A percentile compares a stretch with the other conserved stretches of the same genome.
Evolutionary conservation across 192 early-diverging fungal species (phyloP).

Genomic region (Coemansia pectinata): DNA sequence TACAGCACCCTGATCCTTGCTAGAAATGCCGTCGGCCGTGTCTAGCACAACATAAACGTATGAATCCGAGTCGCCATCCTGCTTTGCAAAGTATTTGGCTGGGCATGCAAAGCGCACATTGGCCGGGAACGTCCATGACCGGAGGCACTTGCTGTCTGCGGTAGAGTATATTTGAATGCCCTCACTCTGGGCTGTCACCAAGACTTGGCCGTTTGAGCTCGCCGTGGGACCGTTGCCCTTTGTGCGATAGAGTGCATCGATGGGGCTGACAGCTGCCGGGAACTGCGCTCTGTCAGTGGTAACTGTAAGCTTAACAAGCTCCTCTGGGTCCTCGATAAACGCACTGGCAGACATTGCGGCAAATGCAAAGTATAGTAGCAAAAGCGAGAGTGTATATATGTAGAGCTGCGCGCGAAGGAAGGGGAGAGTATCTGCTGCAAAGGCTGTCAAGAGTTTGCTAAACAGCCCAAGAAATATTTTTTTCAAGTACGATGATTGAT

Average conservation of each 20-base stretch:
- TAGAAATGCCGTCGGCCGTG: conserved; percentile 21
- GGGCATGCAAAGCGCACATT: conserved; percentile 52
- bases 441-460: not conserved
- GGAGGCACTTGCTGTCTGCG: conserved; percentile 50
- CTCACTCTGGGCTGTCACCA: conserved; percentile 45
- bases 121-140: conserved; percentile 54
- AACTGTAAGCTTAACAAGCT: conserved; percentile 46
- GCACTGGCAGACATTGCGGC: conserved; percentile 29
- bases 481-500: not conserved
- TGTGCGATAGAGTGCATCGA: conserved; percentile 25
- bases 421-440: not conserved
- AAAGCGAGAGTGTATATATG: not conserved
- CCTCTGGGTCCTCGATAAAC: conserved; percentile 43
- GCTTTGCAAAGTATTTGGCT: conserved; percentile 34
- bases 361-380: not conserved
- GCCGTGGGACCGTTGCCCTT: not conserved
- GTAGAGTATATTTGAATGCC: conserved; percentile 51
- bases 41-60: conserved; percentile 41
- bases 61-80: conserved; percentile 15
- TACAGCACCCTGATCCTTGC: conserved; percentile 13
- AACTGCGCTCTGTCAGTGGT: conserved; percentile 37
- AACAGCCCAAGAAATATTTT: conserved; percentile 1
- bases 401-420: not conserved
- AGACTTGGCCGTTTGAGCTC: conserved; percentile 24
- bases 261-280: conserved; percentile 47